These are phyloP conservation scores for Zygotorulaspora sp. DNA, from an alignment of 805 yeast genomes.

Conservation along the genomic window DNA sequence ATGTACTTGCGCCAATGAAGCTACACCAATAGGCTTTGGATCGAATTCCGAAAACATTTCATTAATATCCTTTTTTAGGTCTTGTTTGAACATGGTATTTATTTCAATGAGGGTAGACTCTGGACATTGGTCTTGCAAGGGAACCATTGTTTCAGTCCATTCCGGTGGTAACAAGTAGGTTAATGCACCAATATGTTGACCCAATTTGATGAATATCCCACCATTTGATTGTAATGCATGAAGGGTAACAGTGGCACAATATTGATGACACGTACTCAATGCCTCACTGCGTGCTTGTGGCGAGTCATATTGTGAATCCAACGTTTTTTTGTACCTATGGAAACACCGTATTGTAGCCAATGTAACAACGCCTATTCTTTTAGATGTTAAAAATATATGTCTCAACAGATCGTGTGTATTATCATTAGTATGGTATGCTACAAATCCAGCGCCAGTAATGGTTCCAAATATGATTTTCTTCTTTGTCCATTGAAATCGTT, in stretches of 20 bases:
- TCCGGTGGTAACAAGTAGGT: conserved; percentile 85
- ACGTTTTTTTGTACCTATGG: conserved; percentile 55
- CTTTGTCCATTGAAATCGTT: conserved; percentile 7
- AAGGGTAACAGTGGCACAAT: conserved; percentile 75
- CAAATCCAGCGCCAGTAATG: conserved; percentile 16
- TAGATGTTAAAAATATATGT: conserved; percentile 36
- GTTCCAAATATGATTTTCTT: conserved; percentile 10
- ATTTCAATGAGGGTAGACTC: conserved; percentile 68
- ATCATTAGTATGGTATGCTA: conserved; percentile 27
- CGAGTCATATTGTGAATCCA: conserved; percentile 42
- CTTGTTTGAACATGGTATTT: conserved; percentile 58
- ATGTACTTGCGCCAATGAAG: conserved; percentile 95
- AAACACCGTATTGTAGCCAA: conserved; percentile 73
- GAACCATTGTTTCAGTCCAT: conserved; percentile 94
- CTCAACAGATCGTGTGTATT: conserved; percentile 22
- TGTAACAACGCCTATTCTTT: conserved; percentile 57
- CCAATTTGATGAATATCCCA: conserved; percentile 88
- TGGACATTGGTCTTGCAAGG: conserved; percentile 89
- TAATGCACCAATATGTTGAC: conserved; percentile 91
- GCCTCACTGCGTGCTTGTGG: conserved; percentile 48
- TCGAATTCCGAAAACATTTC: conserved; percentile 67
- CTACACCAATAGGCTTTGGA: conserved; percentile 82
- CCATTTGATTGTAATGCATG: conserved; percentile 80
- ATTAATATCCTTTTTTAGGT: conserved; percentile 55
- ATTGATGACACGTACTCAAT: conserved; percentile 60